Evolutionary conservation across 345 rosid species (phyloP), one percentile per base, ranked within the genome.

Genomic region (Populus euphratica): DNA sequence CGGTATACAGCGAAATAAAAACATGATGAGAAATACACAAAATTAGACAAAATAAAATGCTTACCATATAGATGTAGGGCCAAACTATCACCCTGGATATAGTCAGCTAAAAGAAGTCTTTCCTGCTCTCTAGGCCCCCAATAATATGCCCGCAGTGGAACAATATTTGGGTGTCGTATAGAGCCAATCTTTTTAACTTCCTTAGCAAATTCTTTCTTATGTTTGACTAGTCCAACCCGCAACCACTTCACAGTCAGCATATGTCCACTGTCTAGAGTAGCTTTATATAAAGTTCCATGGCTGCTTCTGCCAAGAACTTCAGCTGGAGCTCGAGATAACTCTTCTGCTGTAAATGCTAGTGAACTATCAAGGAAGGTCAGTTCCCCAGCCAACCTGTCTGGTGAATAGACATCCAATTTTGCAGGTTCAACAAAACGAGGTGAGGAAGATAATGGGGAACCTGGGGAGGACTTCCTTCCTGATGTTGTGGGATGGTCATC

Each of bases 241-340:
- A 95, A 76, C 99, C 98, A 95, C 81, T 95, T 95, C 86, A 95
- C 99, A 27, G 94, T 85, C 85, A 95, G 75, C 93, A 91, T 86
- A 80, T 93, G 91, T 9, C 96, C 97, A 33, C 83, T 85, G 74
- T 85, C 94, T 67, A 95, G 88, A 78, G 97, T 93, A 68, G 99
- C 99, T 86, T 93, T 93, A 72, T 95, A 95, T 2, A 93, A 83
- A 68, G 99, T 95, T 77, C 98, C 98, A 81, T 90, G 98, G 81
- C 97, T 95, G 89, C 99, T 92, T 86, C 99, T 89, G 39, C 99
- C 98, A 50, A 95, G 94, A 86, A 95, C 98, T 88, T 95, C 98
- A 5, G 99, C 98, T n/a, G 98, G 98, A 82, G 99, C 99, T 80
- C 92, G 87, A 75, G 98, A 93, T 82, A 95, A 81, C 79, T 95